Evolutionary conservation across 1,139 yeast genomes (phyloP).

Genomic region (Saccharomycopsis hybrid): DNA sequence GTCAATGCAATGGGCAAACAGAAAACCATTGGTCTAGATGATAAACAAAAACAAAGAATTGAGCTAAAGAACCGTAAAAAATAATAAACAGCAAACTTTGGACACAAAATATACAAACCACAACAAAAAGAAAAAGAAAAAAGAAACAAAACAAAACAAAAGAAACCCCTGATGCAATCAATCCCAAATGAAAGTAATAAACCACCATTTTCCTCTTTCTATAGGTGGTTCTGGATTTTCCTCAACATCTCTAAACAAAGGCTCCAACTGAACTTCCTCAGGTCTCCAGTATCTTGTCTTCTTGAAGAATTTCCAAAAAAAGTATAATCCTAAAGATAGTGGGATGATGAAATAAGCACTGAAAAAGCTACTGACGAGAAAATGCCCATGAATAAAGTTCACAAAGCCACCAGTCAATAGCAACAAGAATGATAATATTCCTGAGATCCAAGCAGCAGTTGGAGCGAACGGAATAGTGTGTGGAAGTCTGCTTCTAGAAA

Average conservation of each 20-base stretch:
- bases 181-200: not conserved
- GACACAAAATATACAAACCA: no score
- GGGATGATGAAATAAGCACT: not conserved
- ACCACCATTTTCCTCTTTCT: not conserved
- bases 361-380: not conserved
- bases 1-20: no score
- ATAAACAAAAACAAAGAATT: no score
- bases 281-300: not conserved
- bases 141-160: not conserved
- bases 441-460: constrained; percentile 37
- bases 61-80: no score
- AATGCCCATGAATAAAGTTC: not conserved
- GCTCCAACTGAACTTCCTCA: not conserved
- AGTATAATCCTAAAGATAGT: not conserved
- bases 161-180: not conserved
- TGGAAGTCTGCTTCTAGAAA: not conserved
- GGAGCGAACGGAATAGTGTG: not conserved
- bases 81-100: no score
- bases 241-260: not conserved
- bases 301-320: constrained; percentile 1
- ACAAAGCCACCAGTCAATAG: not conserved
- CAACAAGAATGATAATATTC: constrained; percentile 44
- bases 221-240: not conserved
- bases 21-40: no score
- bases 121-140: no score